Base-by-base conservation (phyloP, 192 early-diverging fungal species). In the Linderina pennispora region DNA sequence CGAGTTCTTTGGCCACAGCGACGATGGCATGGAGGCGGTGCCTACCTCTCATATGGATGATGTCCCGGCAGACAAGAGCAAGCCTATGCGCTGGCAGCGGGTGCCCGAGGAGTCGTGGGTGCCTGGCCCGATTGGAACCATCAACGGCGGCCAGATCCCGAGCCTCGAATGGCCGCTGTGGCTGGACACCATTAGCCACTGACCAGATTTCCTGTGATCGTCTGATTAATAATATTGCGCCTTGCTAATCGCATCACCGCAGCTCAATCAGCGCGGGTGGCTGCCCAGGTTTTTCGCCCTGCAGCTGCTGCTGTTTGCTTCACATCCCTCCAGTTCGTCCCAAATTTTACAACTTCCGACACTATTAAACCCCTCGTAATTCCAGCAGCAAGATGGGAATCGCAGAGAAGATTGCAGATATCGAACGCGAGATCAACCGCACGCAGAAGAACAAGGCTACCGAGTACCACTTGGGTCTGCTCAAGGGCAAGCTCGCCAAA, bases 371-470 rank as follows among this genome's bases (percentile, higher is more conserved):
- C n/a, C n/a, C n/a, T n/a, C n/a, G n/a, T n/a, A n/a, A n/a, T n/a
- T n/a, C n/a, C n/a, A n/a, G n/a, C n/a, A n/a, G n/a, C n/a, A 55
- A 24, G 33, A 88, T 88, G 88, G 88, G 88, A 50, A 87, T 89
- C 45, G 52, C 88, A 16, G 90, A 94, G 68, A 91, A 89, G 74
- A 94, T 94, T 56, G 74, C 78, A 20, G 91, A 91, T 61, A 92
- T 93, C 56, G 89, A 91, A 69, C 77, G 59, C 46, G 90, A 94
- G 78, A 92, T 96, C 63, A 76, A 62, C 40, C 82, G 91, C 54
- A 98, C 94, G 25, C 94, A 99, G 72, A 97, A 97, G 80, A 99
- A 99, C 83, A 99, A 99, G 78, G 88, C 89, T 22, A 92, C 97
- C 49, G 94, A 97, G 68, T 92, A 97, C 80, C 97, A 99, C 73